A percentile compares a stretch with the other conserved stretches of the same genome.
Conservation (phyloP, 345 rosid species). For the Punica granatum region DNA sequence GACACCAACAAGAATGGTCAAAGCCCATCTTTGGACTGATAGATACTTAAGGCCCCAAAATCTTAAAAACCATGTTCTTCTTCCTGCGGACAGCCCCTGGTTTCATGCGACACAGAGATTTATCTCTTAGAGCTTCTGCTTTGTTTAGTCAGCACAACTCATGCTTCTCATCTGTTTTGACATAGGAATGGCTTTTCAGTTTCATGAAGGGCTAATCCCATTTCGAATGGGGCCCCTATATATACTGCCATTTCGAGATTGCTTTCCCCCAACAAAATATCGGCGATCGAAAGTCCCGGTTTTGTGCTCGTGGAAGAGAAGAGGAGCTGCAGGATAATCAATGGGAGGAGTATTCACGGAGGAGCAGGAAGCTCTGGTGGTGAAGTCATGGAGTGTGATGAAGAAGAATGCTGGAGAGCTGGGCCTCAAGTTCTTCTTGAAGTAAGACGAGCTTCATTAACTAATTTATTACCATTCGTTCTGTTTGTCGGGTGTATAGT, state of each 20-base stretch:
- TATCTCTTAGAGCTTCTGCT: too few species aligned
- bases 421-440: conserved; percentile 69
- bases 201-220: neutral
- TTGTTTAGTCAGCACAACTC: too few species aligned
- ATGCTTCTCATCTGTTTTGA: neutral
- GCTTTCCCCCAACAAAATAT: neutral
- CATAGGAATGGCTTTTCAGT: neutral
- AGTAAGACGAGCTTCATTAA: conserved; percentile 9
- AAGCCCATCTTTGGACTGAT: neutral
- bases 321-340: neutral
- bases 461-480: neutral
- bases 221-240: neutral
- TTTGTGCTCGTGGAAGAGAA: neutral
- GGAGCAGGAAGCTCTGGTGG: conserved; percentile 75
- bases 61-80: neutral
- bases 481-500: neutral
- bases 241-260: neutral
- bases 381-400: conserved; percentile 73
- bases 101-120: neutral
- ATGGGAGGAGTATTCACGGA: conserved; percentile 35
- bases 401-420: conserved; percentile 65
- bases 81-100: neutral
- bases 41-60: too few species aligned
- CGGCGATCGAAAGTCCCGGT: neutral
- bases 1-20: neutral